Evolutionary conservation across 768 basidiomycete genomes (phyloP), one percentile per base, ranked within the genome.

Genomic region (Suillus ampliporus): DNA sequence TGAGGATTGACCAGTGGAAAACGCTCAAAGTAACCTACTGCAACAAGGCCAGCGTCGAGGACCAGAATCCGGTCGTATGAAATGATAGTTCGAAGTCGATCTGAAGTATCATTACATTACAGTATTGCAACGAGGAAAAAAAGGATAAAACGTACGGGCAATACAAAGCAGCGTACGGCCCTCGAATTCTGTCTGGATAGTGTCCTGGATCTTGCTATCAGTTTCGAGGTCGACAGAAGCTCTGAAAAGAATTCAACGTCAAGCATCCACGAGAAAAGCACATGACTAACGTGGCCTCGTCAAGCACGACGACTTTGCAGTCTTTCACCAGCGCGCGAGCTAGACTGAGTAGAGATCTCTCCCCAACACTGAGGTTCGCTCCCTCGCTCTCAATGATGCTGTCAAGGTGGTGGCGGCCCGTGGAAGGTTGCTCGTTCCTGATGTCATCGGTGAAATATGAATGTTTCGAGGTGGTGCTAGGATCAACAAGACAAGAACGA

Each of bases 31-130:
- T 21, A 52, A 40, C 83, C 74, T 46, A 85, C 84, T 28, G 78
- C 80, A 46, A 91, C 84, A 9, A 75, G 76, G 1, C 91, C 90
- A 23, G 82, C 80, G 62, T 88, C 85, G 67, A 92, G 81, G 9
- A 92, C 90, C 44, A 90, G 77, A 51, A 92, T 87, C 26, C 86
- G 78, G 71, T 94, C 90, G 67, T 91, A 91, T 26, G 73, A 74
- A 60, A 82, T 70, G 65, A 86, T 84, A 1, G 86, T 88, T 58
- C 81, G 75, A 31, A 86, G 72, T n/a, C 86, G 81, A 68, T 86
- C 65, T 66, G 37, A 62, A 46, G 15, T 23, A 15, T 35, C 15
- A 21, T 47, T 9, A n/a, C 8, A 37, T 54, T 23, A 54, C 15
- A 47, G 19, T 17, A 40, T 35, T 13, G 37, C n/a, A 23, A 19